phyloP scores from a whole-genome alignment of 768 basidiomycete genomes.

The Collybiopsis luxurians region DNA sequence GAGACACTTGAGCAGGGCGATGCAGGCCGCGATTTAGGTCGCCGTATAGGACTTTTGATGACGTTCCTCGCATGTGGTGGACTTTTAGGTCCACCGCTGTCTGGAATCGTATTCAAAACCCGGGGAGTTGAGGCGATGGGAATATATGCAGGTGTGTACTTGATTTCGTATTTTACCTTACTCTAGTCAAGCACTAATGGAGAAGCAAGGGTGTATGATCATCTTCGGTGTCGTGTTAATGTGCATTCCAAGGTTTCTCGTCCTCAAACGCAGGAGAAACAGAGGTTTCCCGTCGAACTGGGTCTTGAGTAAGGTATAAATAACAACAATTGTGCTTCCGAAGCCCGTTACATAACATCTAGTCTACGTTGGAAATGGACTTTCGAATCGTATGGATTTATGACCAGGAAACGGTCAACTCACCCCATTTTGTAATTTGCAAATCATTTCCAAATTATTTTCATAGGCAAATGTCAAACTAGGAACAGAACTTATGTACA shows the following conservation, averaged over 20 bases:
- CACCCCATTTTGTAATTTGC: too few species aligned
- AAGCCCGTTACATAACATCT: too few species aligned
- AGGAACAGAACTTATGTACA: too few species aligned
- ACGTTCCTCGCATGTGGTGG: slow-evolving; percentile 34
- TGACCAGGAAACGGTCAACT: too few species aligned
- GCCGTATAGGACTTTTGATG: slow-evolving; percentile 33
- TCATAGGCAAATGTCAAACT: too few species aligned
- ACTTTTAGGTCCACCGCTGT: slow-evolving; percentile 39
- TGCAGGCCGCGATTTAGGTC: slow-evolving; percentile 25
- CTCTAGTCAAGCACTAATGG: too few species aligned
- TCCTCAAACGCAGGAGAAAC: background rate
- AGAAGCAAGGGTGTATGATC: background rate
- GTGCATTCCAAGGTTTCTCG: slow-evolving; percentile 1
- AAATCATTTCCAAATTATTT: too few species aligned
- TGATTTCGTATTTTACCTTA: too few species aligned
- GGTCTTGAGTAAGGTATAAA: background rate
- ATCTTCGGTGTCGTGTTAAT: background rate
- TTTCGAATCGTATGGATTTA: too few species aligned
- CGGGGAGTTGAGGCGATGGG: slow-evolving; percentile 29
- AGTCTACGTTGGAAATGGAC: too few species aligned
- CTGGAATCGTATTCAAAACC: slow-evolving; percentile 31
- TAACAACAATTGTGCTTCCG: too few species aligned
- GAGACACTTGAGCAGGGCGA: slow-evolving; percentile 14
- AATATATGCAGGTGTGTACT: slow-evolving; percentile 28
- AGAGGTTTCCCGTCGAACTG: background rate